Percentiles rank a stretch among this genome's conserved stretches.
Evolutionary conservation across 352 stramenopile genomes (phyloP).

Genomic region (Phytophthora ramorum): DNA sequence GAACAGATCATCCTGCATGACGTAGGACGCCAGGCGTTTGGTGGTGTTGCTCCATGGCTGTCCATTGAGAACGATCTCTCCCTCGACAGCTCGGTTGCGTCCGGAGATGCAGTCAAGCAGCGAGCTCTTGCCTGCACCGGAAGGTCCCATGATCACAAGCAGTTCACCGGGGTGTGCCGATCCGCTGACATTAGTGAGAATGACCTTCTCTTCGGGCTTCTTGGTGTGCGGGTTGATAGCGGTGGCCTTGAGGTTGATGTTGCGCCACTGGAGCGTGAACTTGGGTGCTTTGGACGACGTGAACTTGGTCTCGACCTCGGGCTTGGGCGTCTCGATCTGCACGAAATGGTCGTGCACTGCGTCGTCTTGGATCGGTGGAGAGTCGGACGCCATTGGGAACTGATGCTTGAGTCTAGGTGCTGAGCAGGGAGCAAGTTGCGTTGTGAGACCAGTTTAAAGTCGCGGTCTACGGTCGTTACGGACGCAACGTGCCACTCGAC

Average conservation of each 20-base stretch:
- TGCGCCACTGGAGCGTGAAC: constrained; percentile 48
- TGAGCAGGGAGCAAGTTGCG: neutral
- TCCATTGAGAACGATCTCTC: constrained; percentile 62
- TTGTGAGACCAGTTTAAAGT: neutral
- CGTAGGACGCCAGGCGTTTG: constrained; percentile 66
- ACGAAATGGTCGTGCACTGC: constrained; percentile 8
- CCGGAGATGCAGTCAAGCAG: constrained; percentile 92
- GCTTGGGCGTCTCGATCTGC: constrained; percentile 19
- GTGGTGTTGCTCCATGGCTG: constrained; percentile 44
- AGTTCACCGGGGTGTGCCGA: constrained; percentile 54
- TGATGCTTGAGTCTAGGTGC: neutral
- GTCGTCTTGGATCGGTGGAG: neutral
- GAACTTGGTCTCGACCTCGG: constrained; percentile 21
- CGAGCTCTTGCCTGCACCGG: constrained; percentile 84
- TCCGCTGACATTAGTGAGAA: constrained; percentile 57
- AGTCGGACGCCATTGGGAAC: neutral
- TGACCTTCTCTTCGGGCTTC: constrained; percentile 46
- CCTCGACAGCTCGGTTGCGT: constrained; percentile 79
- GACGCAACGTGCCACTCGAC: neutral
- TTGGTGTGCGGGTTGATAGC: constrained; percentile 52
- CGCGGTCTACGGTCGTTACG: neutral
- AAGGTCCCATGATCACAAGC: constrained; percentile 75
- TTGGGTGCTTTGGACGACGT: constrained; percentile 11
- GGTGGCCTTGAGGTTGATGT: constrained; percentile 35
- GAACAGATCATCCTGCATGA: constrained; percentile 94